These are phyloP conservation scores for Gnaphalium uliginosum DNA, from an alignment of 129 eudicot species.

Conservation along the genomic window DNA sequence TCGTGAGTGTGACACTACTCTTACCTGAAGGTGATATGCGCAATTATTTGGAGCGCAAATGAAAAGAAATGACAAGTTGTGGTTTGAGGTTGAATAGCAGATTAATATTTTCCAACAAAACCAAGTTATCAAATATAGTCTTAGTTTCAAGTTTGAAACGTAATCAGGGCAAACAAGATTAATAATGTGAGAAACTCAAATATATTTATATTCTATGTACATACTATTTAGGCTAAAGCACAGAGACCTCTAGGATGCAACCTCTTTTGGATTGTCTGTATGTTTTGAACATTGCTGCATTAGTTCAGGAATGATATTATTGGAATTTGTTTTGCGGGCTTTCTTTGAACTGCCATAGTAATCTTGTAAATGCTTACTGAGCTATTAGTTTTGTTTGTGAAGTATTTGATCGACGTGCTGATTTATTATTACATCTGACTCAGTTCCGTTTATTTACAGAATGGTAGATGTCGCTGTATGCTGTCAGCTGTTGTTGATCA, in stretches of 20 bases:
- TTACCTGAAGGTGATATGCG: too few species aligned
- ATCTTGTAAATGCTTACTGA: not conserved
- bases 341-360: not conserved
- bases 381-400: not conserved
- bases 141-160: not conserved
- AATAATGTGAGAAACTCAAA: not conserved
- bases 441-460: conserved; percentile 8
- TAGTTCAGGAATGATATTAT: not conserved
- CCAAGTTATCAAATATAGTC: not conserved
- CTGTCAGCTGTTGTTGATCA: conserved; percentile 8
- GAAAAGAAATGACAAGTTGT: not conserved
- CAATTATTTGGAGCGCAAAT: not conserved
- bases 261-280: not conserved
- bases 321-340: not conserved
- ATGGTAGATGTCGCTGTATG: conserved; percentile 3
- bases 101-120: not conserved
- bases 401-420: not conserved
- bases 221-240: too few species aligned
- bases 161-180: not conserved
- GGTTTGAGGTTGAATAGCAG: not conserved
- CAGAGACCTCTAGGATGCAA: not conserved
- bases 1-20: not conserved
- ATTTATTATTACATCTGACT: conserved; percentile 3
- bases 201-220: not conserved
- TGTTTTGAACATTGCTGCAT: not conserved